Base-by-base conservation (phyloP, 2,329 filamentous ascomycete genomes). In the Fusarium dimerum region DNA sequence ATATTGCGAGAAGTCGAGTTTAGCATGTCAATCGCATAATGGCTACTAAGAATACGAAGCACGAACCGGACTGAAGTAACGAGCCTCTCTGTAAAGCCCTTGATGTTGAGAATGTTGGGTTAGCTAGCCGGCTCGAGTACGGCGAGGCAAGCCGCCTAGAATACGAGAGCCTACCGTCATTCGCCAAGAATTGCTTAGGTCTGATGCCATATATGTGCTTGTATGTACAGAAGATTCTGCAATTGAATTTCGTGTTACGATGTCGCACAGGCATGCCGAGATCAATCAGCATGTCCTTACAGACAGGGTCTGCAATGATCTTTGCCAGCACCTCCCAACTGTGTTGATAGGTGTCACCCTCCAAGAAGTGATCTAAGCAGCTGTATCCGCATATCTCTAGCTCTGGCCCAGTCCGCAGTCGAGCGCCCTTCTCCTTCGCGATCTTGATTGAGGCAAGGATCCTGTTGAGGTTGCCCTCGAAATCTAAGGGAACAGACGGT, bases 201-300 rank as follows among this genome's bases (percentile, higher is more conserved):
- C 88, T 77, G 51, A 94, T 87, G 52, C 87, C 76, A 16, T 92
- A 71, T 17, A 92, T 85, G 71, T 86, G 84, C 46, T 83, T 80
- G 60, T 92, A 81, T 4, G 69, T 64, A 45, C 68, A 67, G 2
- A 76, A 57, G 13, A 69, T 66, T 13, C 73, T 63, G 46, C 66
- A 68, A 55, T 76, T 76, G 60, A 73, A 76, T 26, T 26, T 26
- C 20, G 20, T 26, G 20, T 26, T 26, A 26, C 20, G 20, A 26
- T 26, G 20, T 26, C 20, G 20, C 20, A 66, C 85, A 13, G 66
- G 67, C 17, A 70, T 52, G 17, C 70, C 70, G 12, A 73, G 52
- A 41, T 72, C 70, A 16, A 73, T 59, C 12, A 73, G 57, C 32
- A 68, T 68, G 1, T 56, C 86, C 59, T 72, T 69, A 40, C 65